Evolutionary conservation across 2,329 filamentous ascomycete genomes (phyloP), one percentile per base, ranked within the genome.

Genomic region (Venturia carpophila): DNA sequence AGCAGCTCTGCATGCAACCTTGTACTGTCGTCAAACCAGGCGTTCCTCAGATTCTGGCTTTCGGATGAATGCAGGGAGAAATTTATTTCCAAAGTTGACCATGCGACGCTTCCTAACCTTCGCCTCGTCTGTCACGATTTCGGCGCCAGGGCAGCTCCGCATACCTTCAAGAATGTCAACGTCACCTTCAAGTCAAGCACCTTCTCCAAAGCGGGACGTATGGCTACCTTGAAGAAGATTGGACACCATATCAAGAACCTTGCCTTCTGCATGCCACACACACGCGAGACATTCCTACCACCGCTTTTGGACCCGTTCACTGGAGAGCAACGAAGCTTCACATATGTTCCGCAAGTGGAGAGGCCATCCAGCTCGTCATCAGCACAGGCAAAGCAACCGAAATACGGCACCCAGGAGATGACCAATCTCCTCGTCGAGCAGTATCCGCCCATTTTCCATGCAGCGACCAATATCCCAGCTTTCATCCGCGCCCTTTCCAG

Each of bases 401-500:
- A 91, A 76, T 95, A 95, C 74, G 90, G 88, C 69, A 90, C 87
- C 73, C 82, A 84, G 70, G 89, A 91, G 71, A 85, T 94, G 71
- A 91, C 87, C 67, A 88, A 93, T 72, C 83, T 95, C 66, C 81
- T 96, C 67, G 90, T 91, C 17, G 86, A 91, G 73, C 91, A 96
- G 76, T 96, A 95, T 71, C 90, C 91, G 63, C 90, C 92, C 6
- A 79, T 96, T 2, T 96, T 96, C 77, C 92, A 96, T 72, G 90
- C 91, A 7, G 90, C 92, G 9, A 93, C 90, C 67, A 94, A 96
- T 72, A 88, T 95, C 7, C 84, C 89, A 5, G 89, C 90, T 47
- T 96, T 96, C 77, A 87, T 93, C 70, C 82, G 86, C 68, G 89
- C 89, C 61, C 80, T 96, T 72, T 83, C 82, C 43, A 79, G 86